These are phyloP conservation scores for Hippophae gyantsensis DNA, from an alignment of 306 rosid species.

Conservation along the genomic window DNA sequence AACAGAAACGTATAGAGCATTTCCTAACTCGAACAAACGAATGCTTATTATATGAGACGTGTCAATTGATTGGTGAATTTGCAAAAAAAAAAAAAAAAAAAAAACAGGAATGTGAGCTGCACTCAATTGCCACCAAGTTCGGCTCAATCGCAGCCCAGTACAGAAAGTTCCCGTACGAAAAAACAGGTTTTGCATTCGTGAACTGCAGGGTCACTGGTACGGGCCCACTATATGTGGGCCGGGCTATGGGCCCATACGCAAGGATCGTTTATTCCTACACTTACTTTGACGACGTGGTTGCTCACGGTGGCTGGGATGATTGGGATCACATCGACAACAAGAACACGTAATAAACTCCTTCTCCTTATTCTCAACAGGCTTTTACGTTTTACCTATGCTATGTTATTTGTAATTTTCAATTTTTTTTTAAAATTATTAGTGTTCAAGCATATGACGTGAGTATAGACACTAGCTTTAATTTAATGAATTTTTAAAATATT, in stretches of 20 bases:
- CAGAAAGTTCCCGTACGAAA: conserved; percentile 39
- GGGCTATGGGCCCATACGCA: conserved; percentile 71
- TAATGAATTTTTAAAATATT: too few species aligned
- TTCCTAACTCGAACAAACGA: too few species aligned
- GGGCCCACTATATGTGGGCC: conserved; percentile 71
- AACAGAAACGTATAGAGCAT: too few species aligned
- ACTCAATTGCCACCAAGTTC: conserved; percentile 63
- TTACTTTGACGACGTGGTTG: conserved; percentile 57
- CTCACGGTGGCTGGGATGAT: conserved; percentile 80
- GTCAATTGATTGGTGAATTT: too few species aligned
- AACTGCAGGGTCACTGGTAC: conserved; percentile 62
- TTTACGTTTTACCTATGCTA: too few species aligned
- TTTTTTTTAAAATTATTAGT: too few species aligned
- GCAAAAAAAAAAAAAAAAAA: too few species aligned
- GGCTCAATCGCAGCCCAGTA: conserved; percentile 85
- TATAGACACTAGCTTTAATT: too few species aligned
- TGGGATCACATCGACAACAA: conserved; percentile 50
- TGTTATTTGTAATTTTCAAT: too few species aligned
- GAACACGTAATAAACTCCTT: conserved; percentile 29
- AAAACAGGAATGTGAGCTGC: conserved; percentile 65
- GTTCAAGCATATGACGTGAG: too few species aligned
- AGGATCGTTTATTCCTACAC: conserved; percentile 65
- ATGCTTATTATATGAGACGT: too few species aligned
- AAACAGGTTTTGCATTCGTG: conserved; percentile 74
- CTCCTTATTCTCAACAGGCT: background rate